phyloP scores from a whole-genome alignment of 345 rosid genomes.

The Aurinia saxatilis region DNA sequence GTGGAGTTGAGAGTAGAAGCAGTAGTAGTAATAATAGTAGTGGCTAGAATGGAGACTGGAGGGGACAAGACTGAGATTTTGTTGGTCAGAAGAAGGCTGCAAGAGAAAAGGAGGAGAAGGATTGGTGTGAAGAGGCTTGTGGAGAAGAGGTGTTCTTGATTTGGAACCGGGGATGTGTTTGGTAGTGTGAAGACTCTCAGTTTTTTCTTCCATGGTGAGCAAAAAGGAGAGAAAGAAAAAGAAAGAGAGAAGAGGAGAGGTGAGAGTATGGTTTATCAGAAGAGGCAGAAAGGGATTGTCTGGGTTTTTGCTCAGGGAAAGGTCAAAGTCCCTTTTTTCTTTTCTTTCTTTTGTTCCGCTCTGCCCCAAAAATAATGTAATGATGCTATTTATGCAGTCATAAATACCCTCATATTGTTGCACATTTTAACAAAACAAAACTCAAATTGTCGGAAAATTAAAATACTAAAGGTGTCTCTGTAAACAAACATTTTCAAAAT shows the following conservation, averaged over 20 bases:
- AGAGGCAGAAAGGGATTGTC: conserved; percentile 26
- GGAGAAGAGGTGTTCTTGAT: conserved; percentile 36
- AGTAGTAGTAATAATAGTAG: conserved; percentile 39
- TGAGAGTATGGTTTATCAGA: conserved; percentile 15
- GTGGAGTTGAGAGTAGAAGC: conserved; percentile 50
- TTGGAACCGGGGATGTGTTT: conserved; percentile 18
- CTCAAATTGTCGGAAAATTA: too few relatives aligned
- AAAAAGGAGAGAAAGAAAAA: background rate
- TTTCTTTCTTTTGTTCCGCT: background rate
- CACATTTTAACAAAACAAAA: background rate
- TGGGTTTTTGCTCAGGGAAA: conserved; percentile 31
- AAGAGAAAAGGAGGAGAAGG: conserved; percentile 25
- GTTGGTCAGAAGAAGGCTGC: conserved; percentile 9
- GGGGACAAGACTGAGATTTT: too few relatives aligned
- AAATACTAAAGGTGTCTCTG: too few relatives aligned
- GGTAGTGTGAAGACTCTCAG: conserved; percentile 14
- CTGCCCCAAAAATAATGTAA: background rate
- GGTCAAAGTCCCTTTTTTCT: conserved; percentile 20
- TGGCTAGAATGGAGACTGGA: conserved; percentile 18
- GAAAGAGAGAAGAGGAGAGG: conserved; percentile 22
- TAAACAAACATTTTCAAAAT: too few relatives aligned
- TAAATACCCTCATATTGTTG: conserved; percentile 9
- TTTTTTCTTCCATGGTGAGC: conserved; percentile 55
- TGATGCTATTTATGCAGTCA: conserved; percentile 21
- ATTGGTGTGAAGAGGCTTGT: conserved; percentile 35